Conservation (phyloP, 441 rosid genomes). For the Brassica hybrid region DNA sequence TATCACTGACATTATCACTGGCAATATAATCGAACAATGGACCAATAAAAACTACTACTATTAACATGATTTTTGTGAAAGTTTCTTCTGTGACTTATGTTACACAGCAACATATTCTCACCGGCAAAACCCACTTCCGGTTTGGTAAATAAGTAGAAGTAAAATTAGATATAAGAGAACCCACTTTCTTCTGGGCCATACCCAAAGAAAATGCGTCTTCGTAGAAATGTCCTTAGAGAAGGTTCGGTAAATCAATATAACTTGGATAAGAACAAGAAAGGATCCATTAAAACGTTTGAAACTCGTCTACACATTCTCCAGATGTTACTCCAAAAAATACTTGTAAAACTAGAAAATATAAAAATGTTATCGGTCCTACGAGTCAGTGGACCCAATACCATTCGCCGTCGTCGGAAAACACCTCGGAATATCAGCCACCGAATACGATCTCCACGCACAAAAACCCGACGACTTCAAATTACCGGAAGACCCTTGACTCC, state of each 20-base stretch:
- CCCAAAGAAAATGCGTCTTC: too few species aligned
- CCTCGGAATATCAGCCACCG: conserved; percentile 62
- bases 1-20: too few species aligned
- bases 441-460: conserved; percentile 62
- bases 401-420: conserved; percentile 41
- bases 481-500: conserved; percentile 41
- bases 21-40: neutral
- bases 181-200: too few species aligned
- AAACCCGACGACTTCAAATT: conserved; percentile 36
- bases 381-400: conserved; percentile 16
- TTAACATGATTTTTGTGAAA: neutral
- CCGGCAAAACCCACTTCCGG: neutral
- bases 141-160: neutral
- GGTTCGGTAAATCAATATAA: too few species aligned
- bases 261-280: neutral
- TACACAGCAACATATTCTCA: neutral
- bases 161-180: neutral
- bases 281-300: too few species aligned
- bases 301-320: too few species aligned
- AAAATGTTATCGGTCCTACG: conserved; percentile 3
- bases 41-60: neutral
- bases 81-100: neutral
- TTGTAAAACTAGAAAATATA: conserved; percentile 7
- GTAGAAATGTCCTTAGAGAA: too few species aligned
- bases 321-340: conserved; percentile 13